phyloP scores from a whole-genome alignment of 805 yeast species.

The Teunomyces barrocoloradensis region DNA sequence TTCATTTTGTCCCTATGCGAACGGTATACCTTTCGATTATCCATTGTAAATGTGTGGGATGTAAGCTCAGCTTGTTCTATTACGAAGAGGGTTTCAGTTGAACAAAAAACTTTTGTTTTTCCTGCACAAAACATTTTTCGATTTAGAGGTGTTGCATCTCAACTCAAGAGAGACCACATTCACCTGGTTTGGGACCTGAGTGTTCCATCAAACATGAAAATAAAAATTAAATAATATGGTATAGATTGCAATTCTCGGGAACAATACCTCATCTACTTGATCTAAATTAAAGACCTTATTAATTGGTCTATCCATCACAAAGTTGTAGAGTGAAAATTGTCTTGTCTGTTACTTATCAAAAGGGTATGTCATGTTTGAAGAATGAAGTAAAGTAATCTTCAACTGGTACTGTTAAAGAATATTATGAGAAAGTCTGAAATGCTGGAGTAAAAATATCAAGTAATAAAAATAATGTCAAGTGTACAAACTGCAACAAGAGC shows the following conservation, averaged over 20 bases:
- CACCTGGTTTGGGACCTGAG: too few relatives aligned
- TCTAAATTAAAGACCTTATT: neutral
- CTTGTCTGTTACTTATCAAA: too few relatives aligned
- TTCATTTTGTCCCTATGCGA: conserved; percentile 25
- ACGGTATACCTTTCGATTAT: conserved; percentile 32
- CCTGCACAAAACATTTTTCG: neutral
- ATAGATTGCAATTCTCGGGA: neutral
- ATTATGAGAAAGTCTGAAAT: neutral
- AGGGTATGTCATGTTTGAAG: too few relatives aligned
- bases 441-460: neutral
- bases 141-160: too few relatives aligned
- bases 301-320: too few relatives aligned
- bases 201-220: neutral
- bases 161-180: too few relatives aligned
- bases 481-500: neutral
- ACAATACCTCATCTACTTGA: neutral
- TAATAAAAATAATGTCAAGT: too few relatives aligned
- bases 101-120: conserved; percentile 2
- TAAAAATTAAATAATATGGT: neutral
- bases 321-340: too few relatives aligned
- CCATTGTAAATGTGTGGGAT: conserved; percentile 20
- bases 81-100: neutral
- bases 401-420: neutral
- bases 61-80: neutral
- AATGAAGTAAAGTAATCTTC: neutral